Percentiles rank a stretch among this genome's conserved stretches.
Conservation (phyloP, 2,329 filamentous ascomycete genomes). For the Botryotinia convoluta region DNA sequence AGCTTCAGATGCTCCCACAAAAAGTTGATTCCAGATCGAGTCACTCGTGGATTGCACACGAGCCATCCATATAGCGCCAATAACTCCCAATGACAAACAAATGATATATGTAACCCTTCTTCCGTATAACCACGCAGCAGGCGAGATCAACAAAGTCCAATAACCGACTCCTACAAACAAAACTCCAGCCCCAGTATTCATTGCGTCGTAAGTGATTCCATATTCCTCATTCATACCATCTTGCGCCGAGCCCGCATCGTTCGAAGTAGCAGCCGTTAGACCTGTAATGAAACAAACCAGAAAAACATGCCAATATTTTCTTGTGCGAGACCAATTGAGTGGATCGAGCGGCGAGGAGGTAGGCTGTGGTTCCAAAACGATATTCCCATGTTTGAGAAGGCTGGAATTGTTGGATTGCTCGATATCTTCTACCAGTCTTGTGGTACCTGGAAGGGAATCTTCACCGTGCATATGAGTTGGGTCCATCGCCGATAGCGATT, state of each 20-base stretch:
- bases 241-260: constrained; percentile 52
- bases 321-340: constrained; percentile 48
- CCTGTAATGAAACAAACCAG: constrained; percentile 54
- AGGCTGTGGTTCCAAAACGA: constrained; percentile 54
- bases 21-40: constrained; percentile 55
- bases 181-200: constrained; percentile 57
- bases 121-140: constrained; percentile 53
- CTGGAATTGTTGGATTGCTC: constrained; percentile 25
- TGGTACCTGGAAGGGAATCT: constrained; percentile 31
- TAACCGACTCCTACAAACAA: constrained; percentile 56
- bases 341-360: constrained; percentile 52
- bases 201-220: constrained; percentile 50
- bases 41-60: constrained; percentile 44
- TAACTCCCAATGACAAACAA: constrained; percentile 48
- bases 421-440: constrained; percentile 28
- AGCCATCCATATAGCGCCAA: constrained; percentile 55
- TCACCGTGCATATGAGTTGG: constrained; percentile 17
- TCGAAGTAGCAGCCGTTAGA: constrained; percentile 55
- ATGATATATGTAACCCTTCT: constrained; percentile 54
- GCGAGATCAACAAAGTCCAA: constrained; percentile 52
- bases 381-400: constrained; percentile 40
- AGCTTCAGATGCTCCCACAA: constrained; percentile 56
- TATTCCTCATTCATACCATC: constrained; percentile 50
- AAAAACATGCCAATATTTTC: constrained; percentile 51
- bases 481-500: constrained; percentile 16